Evolutionary conservation across 495 filamentous ascomycete genomes (phyloP), one percentile per base, ranked within the genome.

Genomic region (Aspergillus haitiensis): DNA sequence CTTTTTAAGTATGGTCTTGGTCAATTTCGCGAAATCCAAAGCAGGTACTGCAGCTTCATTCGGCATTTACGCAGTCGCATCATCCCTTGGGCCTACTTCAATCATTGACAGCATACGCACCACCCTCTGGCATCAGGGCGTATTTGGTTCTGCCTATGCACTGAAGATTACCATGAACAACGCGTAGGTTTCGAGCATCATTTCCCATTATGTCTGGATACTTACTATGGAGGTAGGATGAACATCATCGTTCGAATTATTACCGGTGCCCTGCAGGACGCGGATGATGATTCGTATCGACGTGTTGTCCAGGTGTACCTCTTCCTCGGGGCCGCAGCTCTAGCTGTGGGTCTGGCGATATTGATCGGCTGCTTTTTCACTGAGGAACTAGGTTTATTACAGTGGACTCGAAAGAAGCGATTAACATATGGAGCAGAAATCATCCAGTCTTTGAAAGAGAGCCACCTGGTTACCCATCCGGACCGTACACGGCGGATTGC

Each of bases 91-190:
- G 9, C 75, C 74, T 7, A 76, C 74, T 0, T 70, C 72, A 1
- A 71, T 78, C 58, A 78, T 78, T 39, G 76, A 79, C 52, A 66
- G 75, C 45, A 78, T 78, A 31, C 72, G 76, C 15, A 78, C 76
- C 6, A 70, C 69, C 3, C 61, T 78, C 11, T 78, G 72, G 71
- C 67, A 81, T 35, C 75, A 78, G 51, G 74, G 71, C 0, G 72
- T 79, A 0, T 80, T 77, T 59, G 75, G 75, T 2, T 75, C 75
- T 5, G 78, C 75, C 0, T 79, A 75, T 54, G 64, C 78, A 1
- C 52, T 77, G 18, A 79, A 79, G 44, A 67, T 79, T 34, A 76
- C 75, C 37, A 78, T 79, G 73, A 78, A 78, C 56, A 75, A 77
- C 44, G 72, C 70, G 72, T 75, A 65, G 55, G 69, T 64, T n/a